Percentiles rank a stretch among this genome's conserved stretches.
phyloP scores from a whole-genome alignment of 2,329 filamentous ascomycete species.

The Fusarium sp. region DNA sequence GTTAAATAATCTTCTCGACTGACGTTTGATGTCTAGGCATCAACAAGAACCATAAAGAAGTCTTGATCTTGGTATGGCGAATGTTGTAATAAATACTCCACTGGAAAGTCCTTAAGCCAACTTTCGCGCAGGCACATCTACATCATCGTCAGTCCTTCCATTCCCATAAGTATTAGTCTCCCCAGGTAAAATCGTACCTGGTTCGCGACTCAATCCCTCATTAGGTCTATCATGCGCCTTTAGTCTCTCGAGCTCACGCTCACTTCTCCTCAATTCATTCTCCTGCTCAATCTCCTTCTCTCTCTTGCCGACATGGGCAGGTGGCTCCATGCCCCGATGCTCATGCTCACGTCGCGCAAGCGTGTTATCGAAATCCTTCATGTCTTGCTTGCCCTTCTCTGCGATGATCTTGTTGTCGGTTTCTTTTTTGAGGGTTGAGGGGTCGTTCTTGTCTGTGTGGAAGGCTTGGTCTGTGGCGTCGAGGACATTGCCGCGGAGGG shows the following conservation, averaged over 20 bases:
- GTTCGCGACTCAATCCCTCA: conserved; percentile 17
- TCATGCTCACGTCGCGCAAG: conserved; percentile 37
- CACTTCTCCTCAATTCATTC: background rate
- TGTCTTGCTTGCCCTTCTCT: conserved; percentile 37
- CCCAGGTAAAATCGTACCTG: conserved; percentile 13
- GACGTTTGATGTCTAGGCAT: too few species aligned
- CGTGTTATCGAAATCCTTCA: conserved; percentile 30
- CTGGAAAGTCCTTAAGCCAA: background rate
- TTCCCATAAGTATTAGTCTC: conserved; percentile 20
- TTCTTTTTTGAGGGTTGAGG: background rate
- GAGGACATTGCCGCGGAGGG: conserved; percentile 32
- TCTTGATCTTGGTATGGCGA: background rate
- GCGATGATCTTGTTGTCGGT: conserved; percentile 18
- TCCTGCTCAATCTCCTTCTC: background rate
- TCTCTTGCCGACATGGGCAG: background rate
- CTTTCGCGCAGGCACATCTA: background rate
- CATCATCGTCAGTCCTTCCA: background rate
- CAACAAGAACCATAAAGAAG: too few species aligned
- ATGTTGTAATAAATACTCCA: background rate
- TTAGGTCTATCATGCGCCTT: conserved; percentile 2
- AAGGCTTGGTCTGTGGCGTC: conserved; percentile 39
- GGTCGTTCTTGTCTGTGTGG: conserved; percentile 29
- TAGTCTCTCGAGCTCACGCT: background rate
- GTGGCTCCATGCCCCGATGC: conserved; percentile 15
- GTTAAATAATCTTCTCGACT: background rate